Base-by-base conservation (phyloP, 2,329 filamentous ascomycete genomes). In the Hypoxylon sp. region DNA sequence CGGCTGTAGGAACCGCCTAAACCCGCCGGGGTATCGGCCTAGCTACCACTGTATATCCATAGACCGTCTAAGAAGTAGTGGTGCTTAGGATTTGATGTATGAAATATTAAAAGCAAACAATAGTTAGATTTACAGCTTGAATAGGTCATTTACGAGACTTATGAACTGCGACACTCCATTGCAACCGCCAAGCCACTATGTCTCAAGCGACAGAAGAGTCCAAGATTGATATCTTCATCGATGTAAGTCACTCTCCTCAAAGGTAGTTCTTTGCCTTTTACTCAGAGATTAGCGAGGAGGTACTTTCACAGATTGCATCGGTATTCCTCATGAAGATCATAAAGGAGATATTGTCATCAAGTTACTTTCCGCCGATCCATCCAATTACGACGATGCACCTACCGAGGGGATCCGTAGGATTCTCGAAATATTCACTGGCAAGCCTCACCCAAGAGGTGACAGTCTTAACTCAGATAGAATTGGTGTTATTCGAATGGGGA, bases 321-420 rank as follows among this genome's bases (percentile, higher is more conserved):
- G 55, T 7, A 83, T 86, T 4, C 86, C 84, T 43, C 80, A 78
- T 2, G 82, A 83, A n/a, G 78, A 78, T 55, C 84, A 86, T 72
- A 76, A 82, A 66, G 83, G 88, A 66, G 84, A 89, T 55, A 77
- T 90, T 25, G 73, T 90, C 46, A 86, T 91, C 69, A 91, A 91
- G 67, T 75, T 91, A 0, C 78, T 91, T 6, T 91, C 88, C 0
- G 87, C 88, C 57, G 87, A 90, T 62, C 86, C 86, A 0, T 72
- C 76, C 20, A 89, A 88, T 66, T 89, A 90, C 67, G 75, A 82
- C 29, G 87, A 90, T 73, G 87, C 87, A 1, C 87, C 87, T 0
- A 75, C 88, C 7, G 87, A 90, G 72, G 86, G 85, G n/a, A 88
- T 90, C 43, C 78, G 87, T 6, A 78, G 87, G 4, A 76, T 89